These are phyloP conservation scores for Rauvolfia tetraphylla DNA, from an alignment of 257 asterid species.

Conservation along the genomic window DNA sequence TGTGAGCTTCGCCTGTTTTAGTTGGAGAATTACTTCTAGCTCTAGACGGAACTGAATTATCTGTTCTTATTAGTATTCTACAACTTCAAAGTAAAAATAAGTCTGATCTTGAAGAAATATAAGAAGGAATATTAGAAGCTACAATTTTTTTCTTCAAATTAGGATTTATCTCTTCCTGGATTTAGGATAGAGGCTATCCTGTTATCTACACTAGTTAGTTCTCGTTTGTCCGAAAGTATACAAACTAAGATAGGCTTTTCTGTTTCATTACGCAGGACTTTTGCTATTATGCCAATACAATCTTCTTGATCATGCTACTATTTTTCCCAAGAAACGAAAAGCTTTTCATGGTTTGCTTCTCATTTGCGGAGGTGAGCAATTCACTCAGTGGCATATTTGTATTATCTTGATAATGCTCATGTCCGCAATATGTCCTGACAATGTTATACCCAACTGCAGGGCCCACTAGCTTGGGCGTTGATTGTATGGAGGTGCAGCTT, in stretches of 20 bases:
- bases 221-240: neutral
- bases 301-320: conserved; percentile 72
- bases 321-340: conserved; percentile 81
- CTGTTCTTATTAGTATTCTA: neutral
- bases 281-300: conserved; percentile 94
- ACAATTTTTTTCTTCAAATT: neutral
- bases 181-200: neutral
- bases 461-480: conserved; percentile 98
- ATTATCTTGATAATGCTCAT: conserved; percentile 5
- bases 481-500: conserved; percentile 96
- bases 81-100: neutral
- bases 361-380: conserved; percentile 86
- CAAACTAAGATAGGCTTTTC: neutral
- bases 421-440: neutral
- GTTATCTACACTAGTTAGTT: neutral
- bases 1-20: neutral
- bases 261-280: conserved; percentile 57
- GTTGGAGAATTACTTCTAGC: neutral
- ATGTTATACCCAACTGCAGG: conserved; percentile 44
- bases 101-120: neutral
- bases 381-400: conserved; percentile 7
- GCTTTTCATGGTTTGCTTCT: conserved; percentile 96
- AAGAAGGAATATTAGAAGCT: neutral
- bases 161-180: neutral
- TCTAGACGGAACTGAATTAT: neutral